Percentiles rank a stretch among this genome's conserved stretches.
Conservation (phyloP, 2,329 filamentous ascomycete genomes). For the Ophiostoma triangulosporum region DNA sequence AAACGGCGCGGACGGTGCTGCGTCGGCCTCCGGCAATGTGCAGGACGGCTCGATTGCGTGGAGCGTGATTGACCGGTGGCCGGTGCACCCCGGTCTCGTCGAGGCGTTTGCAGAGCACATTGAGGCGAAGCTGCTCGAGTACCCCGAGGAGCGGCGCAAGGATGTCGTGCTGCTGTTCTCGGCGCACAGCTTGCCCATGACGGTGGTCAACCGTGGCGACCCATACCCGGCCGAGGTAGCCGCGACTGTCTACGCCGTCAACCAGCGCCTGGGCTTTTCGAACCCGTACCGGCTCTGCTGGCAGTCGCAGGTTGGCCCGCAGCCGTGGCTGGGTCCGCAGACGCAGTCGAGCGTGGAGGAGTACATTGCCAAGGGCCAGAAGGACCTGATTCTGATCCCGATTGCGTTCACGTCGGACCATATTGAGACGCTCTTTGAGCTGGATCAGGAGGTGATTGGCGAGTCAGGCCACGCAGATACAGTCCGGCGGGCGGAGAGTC, state of each 20-base stretch:
- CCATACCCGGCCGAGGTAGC: constrained; percentile 92
- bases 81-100: constrained; percentile 75
- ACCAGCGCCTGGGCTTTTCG: constrained; percentile 73
- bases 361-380: constrained; percentile 83
- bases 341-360: constrained; percentile 77
- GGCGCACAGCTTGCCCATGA: constrained; percentile 93
- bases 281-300: constrained; percentile 92
- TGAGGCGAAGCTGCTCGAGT: constrained; percentile 68
- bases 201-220: constrained; percentile 89
- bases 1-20: constrained; percentile 31
- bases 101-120: constrained; percentile 91
- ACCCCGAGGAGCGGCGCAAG: constrained; percentile 66
- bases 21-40: neutral
- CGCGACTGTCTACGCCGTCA: constrained; percentile 93
- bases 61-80: constrained; percentile 98
- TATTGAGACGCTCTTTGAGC: constrained; percentile 90
- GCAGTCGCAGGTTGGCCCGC: constrained; percentile 96
- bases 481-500: constrained; percentile 78
- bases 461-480: constrained; percentile 66
- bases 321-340: constrained; percentile 89
- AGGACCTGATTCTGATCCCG: constrained; percentile 78
- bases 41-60: constrained; percentile 65
- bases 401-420: constrained; percentile 99
- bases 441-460: constrained; percentile 89
- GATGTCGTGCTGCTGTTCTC: constrained; percentile 84